Conservation (phyloP, 106 monocot genomes). For the Alisma plantagoaquatica region DNA sequence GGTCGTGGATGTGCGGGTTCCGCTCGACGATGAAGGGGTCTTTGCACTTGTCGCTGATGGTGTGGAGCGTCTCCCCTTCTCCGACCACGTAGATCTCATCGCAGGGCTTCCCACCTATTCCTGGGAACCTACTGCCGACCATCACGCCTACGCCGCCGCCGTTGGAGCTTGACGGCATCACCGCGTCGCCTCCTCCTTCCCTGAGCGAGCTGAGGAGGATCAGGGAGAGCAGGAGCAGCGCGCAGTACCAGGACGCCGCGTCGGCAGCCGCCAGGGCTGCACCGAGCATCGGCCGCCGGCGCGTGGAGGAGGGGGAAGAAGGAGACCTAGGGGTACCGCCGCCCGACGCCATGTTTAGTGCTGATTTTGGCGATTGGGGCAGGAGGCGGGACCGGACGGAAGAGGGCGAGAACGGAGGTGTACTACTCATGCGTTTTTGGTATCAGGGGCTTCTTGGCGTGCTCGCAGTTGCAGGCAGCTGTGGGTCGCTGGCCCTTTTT, state of each 20-base stretch:
- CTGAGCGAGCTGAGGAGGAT: slow-evolving; percentile 21
- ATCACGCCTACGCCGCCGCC: not conserved
- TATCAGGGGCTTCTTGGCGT: not conserved
- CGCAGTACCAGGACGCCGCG: slow-evolving; percentile 24
- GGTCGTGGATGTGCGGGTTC: slow-evolving; percentile 42
- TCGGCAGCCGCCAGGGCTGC: slow-evolving; percentile 18
- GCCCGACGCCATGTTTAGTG: no score
- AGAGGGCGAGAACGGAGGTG: slow-evolving; percentile 3
- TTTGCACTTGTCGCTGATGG: slow-evolving; percentile 41
- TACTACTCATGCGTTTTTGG: not conserved
- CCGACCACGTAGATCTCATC: slow-evolving; percentile 43
- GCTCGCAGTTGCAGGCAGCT: not conserved
- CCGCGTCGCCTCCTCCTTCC: not conserved
- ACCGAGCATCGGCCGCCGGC: no score
- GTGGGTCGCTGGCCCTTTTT: not conserved
- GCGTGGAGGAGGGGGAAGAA: no score
- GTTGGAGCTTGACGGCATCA: not conserved
- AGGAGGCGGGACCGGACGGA: no score
- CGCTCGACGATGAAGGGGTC: slow-evolving; percentile 40
- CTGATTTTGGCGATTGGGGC: no score
- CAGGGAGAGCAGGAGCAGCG: slow-evolving; percentile 21
- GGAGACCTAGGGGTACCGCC: no score
- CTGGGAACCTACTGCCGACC: not conserved
- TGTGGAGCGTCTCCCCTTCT: slow-evolving; percentile 42
- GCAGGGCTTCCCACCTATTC: slow-evolving; percentile 13